Conservation (phyloP, 2,329 filamentous ascomycete species). For the Stagonosporopsis chrysanthemi region DNA sequence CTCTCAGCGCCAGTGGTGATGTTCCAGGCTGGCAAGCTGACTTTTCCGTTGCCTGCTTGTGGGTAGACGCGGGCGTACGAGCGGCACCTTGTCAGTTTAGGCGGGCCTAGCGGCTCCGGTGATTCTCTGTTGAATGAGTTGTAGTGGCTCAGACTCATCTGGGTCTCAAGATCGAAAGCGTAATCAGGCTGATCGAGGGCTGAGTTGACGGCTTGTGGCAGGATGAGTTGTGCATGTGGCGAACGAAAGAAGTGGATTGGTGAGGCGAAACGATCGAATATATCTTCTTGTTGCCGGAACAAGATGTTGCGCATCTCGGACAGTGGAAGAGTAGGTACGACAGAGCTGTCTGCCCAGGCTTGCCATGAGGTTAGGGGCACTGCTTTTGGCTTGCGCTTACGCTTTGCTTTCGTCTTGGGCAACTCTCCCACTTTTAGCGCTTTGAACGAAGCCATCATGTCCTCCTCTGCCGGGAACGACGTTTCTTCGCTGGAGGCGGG, state of each 20-base stretch:
- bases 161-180: slow-evolving; percentile 41
- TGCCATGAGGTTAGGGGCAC: slow-evolving; percentile 39
- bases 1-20: slow-evolving; percentile 50
- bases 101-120: slow-evolving; percentile 23
- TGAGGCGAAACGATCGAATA: slow-evolving; percentile 60
- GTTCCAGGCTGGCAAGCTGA: slow-evolving; percentile 53
- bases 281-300: slow-evolving; percentile 54
- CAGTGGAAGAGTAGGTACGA: slow-evolving; percentile 41
- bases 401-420: slow-evolving; percentile 9
- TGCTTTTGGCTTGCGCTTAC: slow-evolving; percentile 30
- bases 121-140: slow-evolving; percentile 26
- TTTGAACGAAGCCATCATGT: slow-evolving; percentile 28
- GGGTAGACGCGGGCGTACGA: slow-evolving; percentile 54
- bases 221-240: slow-evolving; percentile 41
- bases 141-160: slow-evolving; percentile 41
- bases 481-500: slow-evolving; percentile 42
- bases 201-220: slow-evolving; percentile 34
- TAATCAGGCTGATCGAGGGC: slow-evolving; percentile 34
- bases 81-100: slow-evolving; percentile 39
- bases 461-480: slow-evolving; percentile 39
- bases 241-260: slow-evolving; percentile 61
- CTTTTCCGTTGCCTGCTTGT: slow-evolving; percentile 43
- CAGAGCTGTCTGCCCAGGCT: slow-evolving; percentile 31
- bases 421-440: slow-evolving; percentile 16
- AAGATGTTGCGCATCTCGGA: slow-evolving; percentile 46